Evolutionary conservation across 2,329 filamentous ascomycete genomes (phyloP), one percentile per base, ranked within the genome.

Genomic region (Penicillium corylophilum): DNA sequence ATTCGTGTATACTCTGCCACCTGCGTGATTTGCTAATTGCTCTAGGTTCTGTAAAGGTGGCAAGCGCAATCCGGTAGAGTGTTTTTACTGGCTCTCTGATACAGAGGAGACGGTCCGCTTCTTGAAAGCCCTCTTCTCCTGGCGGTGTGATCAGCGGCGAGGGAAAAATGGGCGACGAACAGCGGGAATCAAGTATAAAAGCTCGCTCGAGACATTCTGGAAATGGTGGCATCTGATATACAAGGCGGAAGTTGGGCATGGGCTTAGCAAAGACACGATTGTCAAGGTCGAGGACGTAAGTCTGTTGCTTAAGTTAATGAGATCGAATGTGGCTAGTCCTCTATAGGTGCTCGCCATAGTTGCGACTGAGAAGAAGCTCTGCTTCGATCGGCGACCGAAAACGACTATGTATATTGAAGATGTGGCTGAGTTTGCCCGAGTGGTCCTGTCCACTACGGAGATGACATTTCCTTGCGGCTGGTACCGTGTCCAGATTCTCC

Each of bases 401-500:
- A 52, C 52, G 36, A 67, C 54, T 12, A 71, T 71, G 47, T 70
- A 65, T 53, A 54, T 69, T 40, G 53, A 70, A 52, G 64, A 70
- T 58, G 50, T 71, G 15, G 59, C 59, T n/a, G 59, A 70, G n/a
- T n/a, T n/a, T n/a, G n/a, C n/a, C n/a, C n/a, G n/a, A n/a, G n/a
- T n/a, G n/a, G n/a, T n/a, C n/a, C 52, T 71, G 20, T 57, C 55
- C 9, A 71, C 56, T 12, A 67, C 50, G 13, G 57, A 71, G 54
- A 69, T 65, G 54, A 67, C 55, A 4, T 71, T 68, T 54, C 22
- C 47, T 39, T 64, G 47, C 60, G 60, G 62, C 24, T 71, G 53
- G 63, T 53, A 61, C 40, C 49, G 55, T 20, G 64, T 70, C 33
- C 29, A 63, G 36, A 33, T 64, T 7, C 55, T 63, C 16, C 43